Evolutionary conservation across 2,329 filamentous ascomycete genomes (phyloP).

Genomic region (Cytospora leucostoma): DNA sequence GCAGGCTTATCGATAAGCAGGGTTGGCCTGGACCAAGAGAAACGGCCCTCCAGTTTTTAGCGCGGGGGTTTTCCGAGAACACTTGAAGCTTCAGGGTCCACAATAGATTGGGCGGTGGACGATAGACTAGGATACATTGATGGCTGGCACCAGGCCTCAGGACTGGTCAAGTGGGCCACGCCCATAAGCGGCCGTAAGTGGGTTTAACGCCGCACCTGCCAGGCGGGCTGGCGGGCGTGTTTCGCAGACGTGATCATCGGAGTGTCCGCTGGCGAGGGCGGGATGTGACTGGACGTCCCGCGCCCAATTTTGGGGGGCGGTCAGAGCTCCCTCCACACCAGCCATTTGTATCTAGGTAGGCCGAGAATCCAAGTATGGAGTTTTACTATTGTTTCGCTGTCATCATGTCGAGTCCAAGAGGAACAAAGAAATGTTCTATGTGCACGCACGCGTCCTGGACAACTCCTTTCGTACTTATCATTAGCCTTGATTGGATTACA

Average conservation of each 20-base stretch:
- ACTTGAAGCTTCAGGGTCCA: conserved; percentile 1
- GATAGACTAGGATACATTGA: not conserved
- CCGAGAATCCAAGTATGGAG: not conserved
- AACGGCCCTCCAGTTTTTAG: conserved; percentile 11
- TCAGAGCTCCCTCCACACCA: conserved; percentile 20
- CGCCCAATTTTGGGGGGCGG: conserved; percentile 8
- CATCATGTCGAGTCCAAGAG: conserved; percentile 10
- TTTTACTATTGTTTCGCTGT: conserved; percentile 3
- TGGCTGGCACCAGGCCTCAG: conserved; percentile 10
- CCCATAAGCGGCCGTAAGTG: conserved; percentile 2
- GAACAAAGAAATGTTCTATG: conserved; percentile 10
- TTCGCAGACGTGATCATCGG: conserved; percentile 21
- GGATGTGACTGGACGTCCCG: not conserved
- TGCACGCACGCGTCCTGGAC: not conserved
- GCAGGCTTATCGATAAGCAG: conserved; percentile 20
- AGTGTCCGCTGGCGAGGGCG: conserved; percentile 21
- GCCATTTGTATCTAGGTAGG: not conserved
- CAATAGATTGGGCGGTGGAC: conserved; percentile 13
- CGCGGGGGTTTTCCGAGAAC: conserved; percentile 12
- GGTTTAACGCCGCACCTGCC: conserved; percentile 12
- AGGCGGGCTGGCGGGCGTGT: conserved; percentile 19
- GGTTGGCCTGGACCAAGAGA: conserved; percentile 15
- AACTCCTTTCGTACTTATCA: not conserved
- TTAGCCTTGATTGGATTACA: conserved; percentile 14
- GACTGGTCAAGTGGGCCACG: conserved; percentile 15